A percentile compares a stretch with the other conserved stretches of the same genome.
Evolutionary conservation across 2,329 filamentous ascomycete species (phyloP).

Genomic region (Cercospora janseana): DNA sequence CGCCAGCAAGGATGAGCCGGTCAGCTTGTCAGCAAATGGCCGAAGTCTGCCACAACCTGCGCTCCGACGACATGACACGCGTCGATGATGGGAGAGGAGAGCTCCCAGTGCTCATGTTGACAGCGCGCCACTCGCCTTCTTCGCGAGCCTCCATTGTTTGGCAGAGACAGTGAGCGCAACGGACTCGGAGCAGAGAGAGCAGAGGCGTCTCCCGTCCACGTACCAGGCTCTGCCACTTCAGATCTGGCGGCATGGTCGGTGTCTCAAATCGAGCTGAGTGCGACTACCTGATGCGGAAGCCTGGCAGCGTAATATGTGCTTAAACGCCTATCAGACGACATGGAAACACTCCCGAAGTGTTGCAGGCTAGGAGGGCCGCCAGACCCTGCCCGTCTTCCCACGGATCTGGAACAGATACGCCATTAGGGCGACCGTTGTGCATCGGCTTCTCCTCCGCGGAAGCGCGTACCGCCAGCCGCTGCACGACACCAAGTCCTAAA

Average conservation of each 20-base stretch:
- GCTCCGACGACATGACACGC: no score
- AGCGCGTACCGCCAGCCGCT: slow-evolving; percentile 12
- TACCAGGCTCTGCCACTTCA: neutral
- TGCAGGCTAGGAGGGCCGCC: neutral
- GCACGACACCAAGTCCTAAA: slow-evolving; percentile 12
- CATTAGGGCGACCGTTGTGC: slow-evolving; percentile 14
- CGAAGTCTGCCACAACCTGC: no score
- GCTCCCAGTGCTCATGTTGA: no score
- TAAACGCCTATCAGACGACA: neutral
- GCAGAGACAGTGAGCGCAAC: no score
- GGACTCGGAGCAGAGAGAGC: no score
- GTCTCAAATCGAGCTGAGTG: neutral
- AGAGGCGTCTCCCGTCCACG: neutral
- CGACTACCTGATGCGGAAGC: slow-evolving; percentile 10
- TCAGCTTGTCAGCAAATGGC: no score
- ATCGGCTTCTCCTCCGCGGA: slow-evolving; percentile 15
- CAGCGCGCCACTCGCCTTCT: no score
- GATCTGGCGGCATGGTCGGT: neutral
- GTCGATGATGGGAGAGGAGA: no score
- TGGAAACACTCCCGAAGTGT: slow-evolving; percentile 10
- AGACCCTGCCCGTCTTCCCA: neutral
- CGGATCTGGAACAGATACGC: slow-evolving; percentile 9
- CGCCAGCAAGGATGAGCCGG: no score
- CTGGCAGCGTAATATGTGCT: neutral
- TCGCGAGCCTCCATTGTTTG: no score